Percentiles rank a stretch among this genome's conserved stretches.
These are phyloP conservation scores for Boletus rufocinnamomeus DNA, from an alignment of 768 basidiomycete genomes.

Conservation along the genomic window DNA sequence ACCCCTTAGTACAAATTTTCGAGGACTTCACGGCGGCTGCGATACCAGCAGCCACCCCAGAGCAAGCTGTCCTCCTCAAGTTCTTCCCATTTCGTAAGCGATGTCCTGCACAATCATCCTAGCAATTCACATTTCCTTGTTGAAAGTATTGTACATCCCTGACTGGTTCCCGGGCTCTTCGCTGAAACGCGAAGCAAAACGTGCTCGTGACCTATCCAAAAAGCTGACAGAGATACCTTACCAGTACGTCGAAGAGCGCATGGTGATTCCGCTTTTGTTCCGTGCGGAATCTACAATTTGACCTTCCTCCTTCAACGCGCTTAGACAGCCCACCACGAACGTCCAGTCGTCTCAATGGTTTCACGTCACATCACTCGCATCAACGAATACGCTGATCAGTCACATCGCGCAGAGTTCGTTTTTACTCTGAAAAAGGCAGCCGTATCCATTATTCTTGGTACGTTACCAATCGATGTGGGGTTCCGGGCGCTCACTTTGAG, in stretches of 20 bases:
- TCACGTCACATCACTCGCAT: not conserved
- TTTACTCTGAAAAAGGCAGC: not conserved
- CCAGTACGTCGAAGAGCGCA: too few species aligned
- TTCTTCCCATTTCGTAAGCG: constrained; percentile 10
- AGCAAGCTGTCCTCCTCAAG: constrained; percentile 1
- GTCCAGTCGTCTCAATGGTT: not conserved
- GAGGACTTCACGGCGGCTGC: not conserved
- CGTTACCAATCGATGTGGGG: not conserved
- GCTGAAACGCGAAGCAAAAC: too few species aligned
- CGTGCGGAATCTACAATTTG: not conserved
- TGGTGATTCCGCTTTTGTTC: too few species aligned
- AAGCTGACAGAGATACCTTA: too few species aligned
- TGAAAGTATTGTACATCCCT: constrained; percentile 25
- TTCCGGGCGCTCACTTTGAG: not conserved
- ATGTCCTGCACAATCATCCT: not conserved
- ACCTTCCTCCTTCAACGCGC: not conserved
- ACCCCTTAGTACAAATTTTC: not conserved
- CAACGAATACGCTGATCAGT: not conserved
- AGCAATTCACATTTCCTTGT: not conserved
- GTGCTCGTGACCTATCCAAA: too few species aligned
- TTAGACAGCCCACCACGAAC: not conserved
- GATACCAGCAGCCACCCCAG: not conserved
- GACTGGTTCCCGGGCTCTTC: constrained; percentile 16
- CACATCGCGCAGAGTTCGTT: not conserved
- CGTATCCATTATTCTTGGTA: not conserved